Base-by-base conservation (phyloP, 2,329 filamentous ascomycete species). In the Orbilia ellipsospora region DNA sequence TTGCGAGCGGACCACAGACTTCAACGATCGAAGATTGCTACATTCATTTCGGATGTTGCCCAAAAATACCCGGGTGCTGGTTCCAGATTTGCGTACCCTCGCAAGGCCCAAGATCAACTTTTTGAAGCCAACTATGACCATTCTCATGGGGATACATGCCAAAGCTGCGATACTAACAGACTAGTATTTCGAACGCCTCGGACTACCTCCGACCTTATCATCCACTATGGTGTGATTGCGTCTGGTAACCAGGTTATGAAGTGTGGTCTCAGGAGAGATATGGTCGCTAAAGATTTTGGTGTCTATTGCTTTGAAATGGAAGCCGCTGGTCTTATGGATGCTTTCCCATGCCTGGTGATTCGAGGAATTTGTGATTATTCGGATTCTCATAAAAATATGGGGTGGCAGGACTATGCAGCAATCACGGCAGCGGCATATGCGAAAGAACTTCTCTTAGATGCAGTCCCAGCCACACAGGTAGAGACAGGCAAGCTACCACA, bases 181-280 rank as follows among this genome's bases (percentile, higher is more conserved):
- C 6, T 44, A 7, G 48, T 55, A 12, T 2, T 6, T 44, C 45
- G 65, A 13, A 4, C 6, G 10, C 16, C 18, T 18, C 51, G 63
- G 12, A 18, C 6, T 16, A 36, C 28, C 3, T 15, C n/a, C 10
- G 31, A 55, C 8, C 44, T 48, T 10, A 45, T 57, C 8, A 12
- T 63, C 12, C 57, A 62, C 26, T 70, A 70, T 20, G 66, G 56
- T 10, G 6, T 63, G 5, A 57, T 70, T 6, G 66, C 56, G 2
- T 70, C 66, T 2, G 66, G 56, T 8, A 57, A 70, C 26, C 26
- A 55, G 40, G 56, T 70, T 15, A 63, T 70, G 56, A 70, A 70
- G 23, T 10, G 55, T 26, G 66, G 48, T 15, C 1, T 4, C 8
- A 40, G 5, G 7, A 44, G 66, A 10, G 66, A 70, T 20, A 4